Evolutionary conservation across 2,329 filamentous ascomycete genomes (phyloP).

Genomic region (Exophiala dermatitidis): DNA sequence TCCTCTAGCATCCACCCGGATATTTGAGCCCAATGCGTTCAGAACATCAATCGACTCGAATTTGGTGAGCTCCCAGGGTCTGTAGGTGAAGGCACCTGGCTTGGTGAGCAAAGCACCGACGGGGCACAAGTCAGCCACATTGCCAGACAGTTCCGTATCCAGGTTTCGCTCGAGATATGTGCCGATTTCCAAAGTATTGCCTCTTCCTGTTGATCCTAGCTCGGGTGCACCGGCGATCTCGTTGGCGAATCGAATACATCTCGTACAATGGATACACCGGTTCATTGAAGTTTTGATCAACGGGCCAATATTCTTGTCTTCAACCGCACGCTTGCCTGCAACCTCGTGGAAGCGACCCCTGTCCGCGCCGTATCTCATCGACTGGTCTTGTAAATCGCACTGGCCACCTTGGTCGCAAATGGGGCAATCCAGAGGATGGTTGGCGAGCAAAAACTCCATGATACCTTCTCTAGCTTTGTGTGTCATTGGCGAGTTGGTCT

Average conservation of each 20-base stretch:
- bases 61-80: conserved; percentile 95
- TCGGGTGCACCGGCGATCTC: conserved; percentile 94
- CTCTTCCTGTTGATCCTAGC: conserved; percentile 86
- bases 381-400: conserved; percentile 98
- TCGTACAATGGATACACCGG: conserved; percentile 97
- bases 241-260: conserved; percentile 95
- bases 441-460: conserved; percentile 96
- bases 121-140: conserved; percentile 96
- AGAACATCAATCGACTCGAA: conserved; percentile 93
- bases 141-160: conserved; percentile 89
- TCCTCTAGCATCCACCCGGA: conserved; percentile 85
- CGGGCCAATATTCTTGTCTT: conserved; percentile 98
- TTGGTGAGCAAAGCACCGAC: conserved; percentile 95
- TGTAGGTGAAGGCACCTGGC: conserved; percentile 92
- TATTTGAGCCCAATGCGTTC: conserved; percentile 87
- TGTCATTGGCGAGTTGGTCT: conserved; percentile 90
- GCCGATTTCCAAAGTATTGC: conserved; percentile 95
- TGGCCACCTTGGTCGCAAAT: conserved; percentile 99
- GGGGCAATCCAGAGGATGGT: conserved; percentile 92
- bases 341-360: conserved; percentile 95
- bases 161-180: conserved; percentile 94
- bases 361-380: conserved; percentile 96
- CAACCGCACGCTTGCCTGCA: conserved; percentile 90
- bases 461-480: conserved; percentile 98
- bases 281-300: conserved; percentile 99